Evolutionary conservation across 2,329 filamentous ascomycete genomes (phyloP), one percentile per base, ranked within the genome.

Genomic region (Drechmeria coniospora): DNA sequence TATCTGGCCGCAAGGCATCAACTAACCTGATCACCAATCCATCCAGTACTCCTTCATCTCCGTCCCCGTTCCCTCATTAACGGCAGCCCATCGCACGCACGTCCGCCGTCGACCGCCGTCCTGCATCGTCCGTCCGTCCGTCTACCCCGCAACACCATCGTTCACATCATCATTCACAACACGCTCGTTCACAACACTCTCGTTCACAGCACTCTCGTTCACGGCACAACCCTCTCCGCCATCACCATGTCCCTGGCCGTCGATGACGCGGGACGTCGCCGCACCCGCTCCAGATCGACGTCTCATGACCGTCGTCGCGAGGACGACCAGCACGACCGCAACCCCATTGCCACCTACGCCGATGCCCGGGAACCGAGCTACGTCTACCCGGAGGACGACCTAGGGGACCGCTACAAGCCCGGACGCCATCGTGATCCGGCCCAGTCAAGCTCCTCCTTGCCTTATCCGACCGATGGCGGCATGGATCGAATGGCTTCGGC

Each of bases 181-280:
- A n/a, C n/a, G n/a, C n/a, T n/a, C n/a, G n/a, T n/a, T n/a, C n/a
- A n/a, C n/a, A n/a, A n/a, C n/a, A n/a, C n/a, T n/a, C n/a, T n/a
- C n/a, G n/a, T n/a, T n/a, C n/a, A n/a, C n/a, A n/a, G n/a, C n/a
- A n/a, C n/a, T n/a, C n/a, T n/a, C n/a, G n/a, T n/a, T n/a, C n/a
- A n/a, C n/a, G n/a, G n/a, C n/a, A n/a, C n/a, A n/a, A n/a, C n/a
- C 23, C 23, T 23, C 23, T 8, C 15, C 8, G 11, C 18, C 14
- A 9, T 30, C 28, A 40, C 32, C 41, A 71, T 70, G 65, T 68
- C 67, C 39, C 53, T 68, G 24, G 52, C 56, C 30, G 57, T 65
- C 29, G 59, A 62, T 32, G 57, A 59, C 31, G n/a, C n/a, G n/a
- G 45, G 45, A 32, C 47, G 50, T 26, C 54, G 55, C 25, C 57